A percentile compares a stretch with the other conserved stretches of the same genome.
Evolutionary conservation across 768 basidiomycete genomes (phyloP).

Genomic region (Mrakia hoshinonis): DNA sequence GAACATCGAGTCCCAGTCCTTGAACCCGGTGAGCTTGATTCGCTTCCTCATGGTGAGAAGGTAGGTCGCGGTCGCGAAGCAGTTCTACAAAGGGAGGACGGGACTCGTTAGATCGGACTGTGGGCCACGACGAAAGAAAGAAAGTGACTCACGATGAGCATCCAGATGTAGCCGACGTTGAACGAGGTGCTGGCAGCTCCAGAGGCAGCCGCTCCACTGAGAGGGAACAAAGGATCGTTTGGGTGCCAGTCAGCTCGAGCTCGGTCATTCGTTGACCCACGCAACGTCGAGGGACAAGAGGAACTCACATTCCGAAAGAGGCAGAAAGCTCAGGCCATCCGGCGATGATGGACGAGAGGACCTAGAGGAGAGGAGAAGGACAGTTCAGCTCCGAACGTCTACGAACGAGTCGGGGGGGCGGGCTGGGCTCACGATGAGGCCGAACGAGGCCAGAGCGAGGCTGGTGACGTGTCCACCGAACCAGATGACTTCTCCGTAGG

Average conservation of each 20-base stretch:
- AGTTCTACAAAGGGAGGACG: slow-evolving; percentile 49
- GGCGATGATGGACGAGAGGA: slow-evolving; percentile 88
- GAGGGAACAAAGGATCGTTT: neutral
- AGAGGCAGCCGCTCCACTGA: slow-evolving; percentile 29
- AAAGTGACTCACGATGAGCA: slow-evolving; percentile 50
- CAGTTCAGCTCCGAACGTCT: neutral
- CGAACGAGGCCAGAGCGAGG: slow-evolving; percentile 78
- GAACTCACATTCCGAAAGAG: slow-evolving; percentile 34
- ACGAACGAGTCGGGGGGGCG: neutral
- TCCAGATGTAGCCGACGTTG: slow-evolving; percentile 91
- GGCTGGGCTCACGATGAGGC: slow-evolving; percentile 64
- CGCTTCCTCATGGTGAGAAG: slow-evolving; percentile 92
- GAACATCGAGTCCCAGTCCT: slow-evolving; percentile 38
- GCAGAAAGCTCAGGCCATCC: slow-evolving; percentile 80
- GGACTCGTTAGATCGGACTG: neutral
- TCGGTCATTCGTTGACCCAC: neutral
- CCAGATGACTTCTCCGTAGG: slow-evolving; percentile 96
- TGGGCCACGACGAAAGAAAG: neutral
- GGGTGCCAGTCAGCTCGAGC: slow-evolving; percentile 4
- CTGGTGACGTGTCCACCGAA: slow-evolving; percentile 82
- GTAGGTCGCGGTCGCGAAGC: slow-evolving; percentile 78
- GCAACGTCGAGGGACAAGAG: neutral
- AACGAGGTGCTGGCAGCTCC: slow-evolving; percentile 42
- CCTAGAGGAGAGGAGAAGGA: slow-evolving; percentile 45
- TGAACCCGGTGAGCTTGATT: slow-evolving; percentile 89